Evolutionary conservation across 345 rosid species (phyloP), one percentile per base, ranked within the genome.

Genomic region (Excoecaria agallocha): DNA sequence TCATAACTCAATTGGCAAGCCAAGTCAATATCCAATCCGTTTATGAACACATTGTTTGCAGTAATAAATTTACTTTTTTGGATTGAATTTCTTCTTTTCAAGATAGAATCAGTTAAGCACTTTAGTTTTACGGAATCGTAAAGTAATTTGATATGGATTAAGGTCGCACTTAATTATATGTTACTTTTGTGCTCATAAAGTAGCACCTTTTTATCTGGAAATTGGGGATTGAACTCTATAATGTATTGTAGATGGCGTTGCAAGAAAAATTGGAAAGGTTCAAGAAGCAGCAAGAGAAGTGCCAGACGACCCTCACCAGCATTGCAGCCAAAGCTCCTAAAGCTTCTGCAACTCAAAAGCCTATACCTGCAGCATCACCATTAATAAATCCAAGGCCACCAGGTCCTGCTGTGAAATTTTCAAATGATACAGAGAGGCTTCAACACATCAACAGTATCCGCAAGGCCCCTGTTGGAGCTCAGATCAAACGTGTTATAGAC

Each of bases 401-500:
- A 15, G 69, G 79, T 73, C 89, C 89, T 45, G 71, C 84, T 1
- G 82, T 81, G 77, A 89, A 86, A 77, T 94, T 90, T 76, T 94
- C 98, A 0, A 88, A 85, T 74, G 90, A 91, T 56, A 89, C 98
- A 0, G 90, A 94, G 80, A 87, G 91, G 11, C 92, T 89, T 74
- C 90, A 90, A 75, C 76, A 66, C 17, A 87, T 90, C 20, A 82
- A 84, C 70, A 85, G 79, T 60, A 86, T 92, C 0, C 85, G 98
- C 25, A 92, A 91, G 83, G 79, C 83, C 19, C 93, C 93, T 61
- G 93, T 87, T 25, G 98, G 98, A 12, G 89, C 97, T 75, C 98
- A 92, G 85, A 91, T 94, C 69, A 94, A 92, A 84, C 97, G 93
- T 22, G 97, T 94, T 74, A 92, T 94, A 24, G 90, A 90, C 75